phyloP scores from a whole-genome alignment of 2,329 filamentous ascomycete species.

The Fusarium subtropicale region DNA sequence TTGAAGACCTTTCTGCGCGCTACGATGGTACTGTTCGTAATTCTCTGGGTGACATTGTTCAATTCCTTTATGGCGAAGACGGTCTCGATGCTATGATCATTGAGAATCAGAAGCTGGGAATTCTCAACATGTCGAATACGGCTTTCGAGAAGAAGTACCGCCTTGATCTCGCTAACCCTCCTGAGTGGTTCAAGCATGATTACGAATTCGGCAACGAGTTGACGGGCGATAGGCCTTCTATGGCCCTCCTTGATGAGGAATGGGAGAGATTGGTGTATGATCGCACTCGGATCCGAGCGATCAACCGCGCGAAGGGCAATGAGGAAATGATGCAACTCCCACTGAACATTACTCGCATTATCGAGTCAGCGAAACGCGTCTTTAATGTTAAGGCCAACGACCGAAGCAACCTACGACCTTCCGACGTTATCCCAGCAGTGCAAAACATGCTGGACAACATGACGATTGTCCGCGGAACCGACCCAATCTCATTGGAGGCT shows the following conservation, averaged over 20 bases:
- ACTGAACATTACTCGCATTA: conserved; percentile 89
- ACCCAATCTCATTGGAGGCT: conserved; percentile 85
- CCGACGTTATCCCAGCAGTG: conserved; percentile 86
- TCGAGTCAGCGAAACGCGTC: conserved; percentile 88
- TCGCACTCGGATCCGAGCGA: conserved; percentile 77
- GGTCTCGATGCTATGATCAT: conserved; percentile 94
- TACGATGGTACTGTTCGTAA: conserved; percentile 98
- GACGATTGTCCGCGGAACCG: conserved; percentile 86
- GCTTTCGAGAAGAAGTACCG: conserved; percentile 85
- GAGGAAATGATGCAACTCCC: conserved; percentile 91
- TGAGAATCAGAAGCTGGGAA: conserved; percentile 90
- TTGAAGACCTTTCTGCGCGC: conserved; percentile 97
- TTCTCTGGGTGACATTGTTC: conserved; percentile 94
- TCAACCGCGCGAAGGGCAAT: conserved; percentile 75
- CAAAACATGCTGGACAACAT: conserved; percentile 79
- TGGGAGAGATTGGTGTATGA: conserved; percentile 83
- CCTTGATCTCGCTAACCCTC: conserved; percentile 73
- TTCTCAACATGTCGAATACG: conserved; percentile 81
- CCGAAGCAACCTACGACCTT: conserved; percentile 89
- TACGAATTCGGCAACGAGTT: conserved; percentile 87
- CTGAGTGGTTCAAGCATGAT: conserved; percentile 70
- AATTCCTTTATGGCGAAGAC: conserved; percentile 98
- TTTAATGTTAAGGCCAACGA: conserved; percentile 90
- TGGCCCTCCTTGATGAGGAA: conserved; percentile 87
- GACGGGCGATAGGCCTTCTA: conserved; percentile 85